Evolutionary conservation across 2,329 filamentous ascomycete species (phyloP), one percentile per base, ranked within the genome.

Genomic region (Chaetomium olivaceum): DNA sequence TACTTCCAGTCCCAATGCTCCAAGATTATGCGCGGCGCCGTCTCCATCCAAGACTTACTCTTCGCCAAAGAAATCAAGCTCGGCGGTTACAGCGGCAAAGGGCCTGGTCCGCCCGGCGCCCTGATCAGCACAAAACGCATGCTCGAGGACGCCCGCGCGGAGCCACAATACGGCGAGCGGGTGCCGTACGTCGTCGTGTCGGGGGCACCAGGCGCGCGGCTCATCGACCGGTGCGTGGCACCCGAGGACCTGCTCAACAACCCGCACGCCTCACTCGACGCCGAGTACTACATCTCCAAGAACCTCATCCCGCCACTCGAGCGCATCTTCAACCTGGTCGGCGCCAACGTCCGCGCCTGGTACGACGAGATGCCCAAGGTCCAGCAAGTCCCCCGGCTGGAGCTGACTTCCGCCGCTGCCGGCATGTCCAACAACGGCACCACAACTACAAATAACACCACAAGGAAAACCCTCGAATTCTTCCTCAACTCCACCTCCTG

Each of bases 331-430:
- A 97, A 95, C 73, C 88, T 99, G 2, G 91, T 98, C 2, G 95
- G 95, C 7, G 95, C 93, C 36, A 96, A 95, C 75, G 91, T 98
- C 0, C 82, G 91, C 21, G 85, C 87, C 66, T 99, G 95, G 95
- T 98, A 93, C 74, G 92, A 97, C 69, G 93, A 97, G 77, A 96
- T 98, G 92, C 94, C 94, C 55, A 97, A 96, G 76, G 83, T 95
- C 23, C 91, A 93, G 74, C 88, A 90, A 9, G 86, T 94, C 55
- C 85, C 89, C 31, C 86, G 85, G 62, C 78, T 91, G n/a, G 82
- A 84, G 36, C 73, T 75, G 59, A 68, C 76, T 63, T 51, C 76
- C 71, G 16, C 68, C 16, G 67, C 39, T 6, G 19, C 27, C 50
- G 68, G 70, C 58, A 27, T 48, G 19, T 27, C 68, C 69, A 56